These are phyloP conservation scores for Neostapfia colusana DNA, from an alignment of 176 grass and related monocot species.

Conservation along the genomic window DNA sequence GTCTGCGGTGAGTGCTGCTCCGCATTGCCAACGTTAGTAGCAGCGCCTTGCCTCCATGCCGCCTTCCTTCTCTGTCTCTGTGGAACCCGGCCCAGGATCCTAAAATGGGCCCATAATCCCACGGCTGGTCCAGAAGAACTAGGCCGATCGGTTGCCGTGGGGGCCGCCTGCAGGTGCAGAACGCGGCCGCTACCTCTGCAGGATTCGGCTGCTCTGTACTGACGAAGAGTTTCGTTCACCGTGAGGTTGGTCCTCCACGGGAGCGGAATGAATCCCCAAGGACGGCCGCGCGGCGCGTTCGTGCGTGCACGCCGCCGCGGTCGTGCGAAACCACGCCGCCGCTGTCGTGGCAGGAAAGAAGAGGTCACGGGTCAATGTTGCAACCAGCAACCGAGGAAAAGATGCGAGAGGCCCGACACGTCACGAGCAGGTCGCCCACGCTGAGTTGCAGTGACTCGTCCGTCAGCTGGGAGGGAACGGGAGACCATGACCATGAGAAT, in stretches of 20 bases:
- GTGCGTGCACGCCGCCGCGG: conserved; percentile 39
- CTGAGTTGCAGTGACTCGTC: too few species aligned
- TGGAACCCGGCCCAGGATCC: too few species aligned
- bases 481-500: not conserved
- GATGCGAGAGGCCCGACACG: not conserved
- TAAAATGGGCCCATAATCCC: too few species aligned
- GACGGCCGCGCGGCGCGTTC: conserved; percentile 20
- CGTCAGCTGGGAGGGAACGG: not conserved
- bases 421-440: too few species aligned
- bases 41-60: too few species aligned
- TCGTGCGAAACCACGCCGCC: not conserved
- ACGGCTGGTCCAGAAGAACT: too few species aligned
- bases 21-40: too few species aligned
- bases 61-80: too few species aligned
- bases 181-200: not conserved
- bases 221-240: not conserved
- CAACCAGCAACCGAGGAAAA: not conserved
- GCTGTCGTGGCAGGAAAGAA: not conserved
- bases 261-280: too few species aligned
- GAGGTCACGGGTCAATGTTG: conserved; percentile 35
- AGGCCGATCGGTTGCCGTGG: too few species aligned
- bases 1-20: too few species aligned
- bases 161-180: not conserved
- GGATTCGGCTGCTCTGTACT: not conserved
- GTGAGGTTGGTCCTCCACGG: too few species aligned